Base-by-base conservation (phyloP, 345 rosid genomes). In the Populus pruinosa region DNA sequence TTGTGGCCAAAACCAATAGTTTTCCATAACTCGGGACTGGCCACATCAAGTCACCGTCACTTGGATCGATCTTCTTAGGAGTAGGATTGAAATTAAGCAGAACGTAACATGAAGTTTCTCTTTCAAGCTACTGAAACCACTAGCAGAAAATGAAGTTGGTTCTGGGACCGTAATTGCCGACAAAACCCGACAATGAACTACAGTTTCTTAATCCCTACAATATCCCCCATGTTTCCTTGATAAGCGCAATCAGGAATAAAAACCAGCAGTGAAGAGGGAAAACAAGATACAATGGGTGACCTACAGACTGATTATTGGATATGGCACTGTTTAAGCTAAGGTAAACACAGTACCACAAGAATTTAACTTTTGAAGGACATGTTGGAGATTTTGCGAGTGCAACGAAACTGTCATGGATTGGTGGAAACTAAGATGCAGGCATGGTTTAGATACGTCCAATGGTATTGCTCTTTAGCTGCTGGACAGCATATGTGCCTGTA, bases 311-410 rank as follows among this genome's bases (percentile, higher is more conserved):
- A 49, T 70, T 61, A 70, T 61, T 70, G 8, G 23, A 27, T 8
- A 31, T 12, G 14, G 21, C 36, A 67, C 83, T 81, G 68, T 79
- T 79, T 69, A 73, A 55, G 84, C 78, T 49, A 76, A 81, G 80
- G 38, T 25, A 74, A 44, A 49, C 9, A 74, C 70, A 33, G 70
- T 47, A 21, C 25, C 50, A 25, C 5, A 25, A 23, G 25, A 18
- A 61, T 16, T 49, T 49, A 16, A 18, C 39, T 29, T 17, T 49
- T 6, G 62, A 70, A 70, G 41, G 25, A 29, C 70, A 35, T 25
- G 71, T 47, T 68, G 27, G 53, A 16, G 33, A 71, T 77, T 50
- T 16, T 43, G 50, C 56, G 21, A 71, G 33, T 53, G 44, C 16
- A 27, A 47, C 20, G n/a, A 59, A 31, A 8, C 27, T 59, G 7